Conservation (phyloP, 345 rosid genomes). For the Brassica rapa region DNA sequence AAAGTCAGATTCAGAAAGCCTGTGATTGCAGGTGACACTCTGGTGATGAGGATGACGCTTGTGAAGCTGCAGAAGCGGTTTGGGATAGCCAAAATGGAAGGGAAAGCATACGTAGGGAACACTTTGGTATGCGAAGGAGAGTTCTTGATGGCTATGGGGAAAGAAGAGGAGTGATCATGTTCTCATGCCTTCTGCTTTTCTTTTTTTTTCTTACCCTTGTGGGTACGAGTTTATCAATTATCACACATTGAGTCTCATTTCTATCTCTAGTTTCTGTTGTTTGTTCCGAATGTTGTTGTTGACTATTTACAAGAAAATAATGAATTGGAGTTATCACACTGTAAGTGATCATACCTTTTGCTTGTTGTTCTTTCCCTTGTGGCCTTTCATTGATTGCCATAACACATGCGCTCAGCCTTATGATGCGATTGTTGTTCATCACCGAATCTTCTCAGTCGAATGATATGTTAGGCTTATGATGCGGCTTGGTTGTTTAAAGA, state of each 20-base stretch:
- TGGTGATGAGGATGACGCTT: slow-evolving; percentile 97
- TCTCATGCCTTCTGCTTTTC: neutral
- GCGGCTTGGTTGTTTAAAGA: slow-evolving; percentile 98
- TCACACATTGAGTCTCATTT: slow-evolving; percentile 4
- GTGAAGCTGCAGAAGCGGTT: slow-evolving; percentile 81
- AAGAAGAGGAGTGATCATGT: slow-evolving; percentile 38
- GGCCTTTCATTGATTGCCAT: too few species aligned
- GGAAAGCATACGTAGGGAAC: slow-evolving; percentile 89
- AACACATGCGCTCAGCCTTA: slow-evolving; percentile 55
- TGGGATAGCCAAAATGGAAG: slow-evolving; percentile 97
- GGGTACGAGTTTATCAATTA: slow-evolving; percentile 2
- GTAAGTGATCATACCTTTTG: neutral
- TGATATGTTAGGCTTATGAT: slow-evolving; percentile 57
- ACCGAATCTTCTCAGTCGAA: slow-evolving; percentile 95
- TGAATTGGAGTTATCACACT: neutral
- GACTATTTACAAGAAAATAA: neutral
- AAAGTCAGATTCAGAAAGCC: slow-evolving; percentile 95
- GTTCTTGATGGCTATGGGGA: slow-evolving; percentile 85
- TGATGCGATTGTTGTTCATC: slow-evolving; percentile 93
- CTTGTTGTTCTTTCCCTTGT: neutral
- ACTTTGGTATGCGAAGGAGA: slow-evolving; percentile 91
- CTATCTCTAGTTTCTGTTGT: slow-evolving; percentile 6
- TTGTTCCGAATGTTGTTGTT: neutral
- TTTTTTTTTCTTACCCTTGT: neutral
- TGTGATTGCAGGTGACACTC: slow-evolving; percentile 92